Percentiles rank a stretch among this genome's conserved stretches.
Evolutionary conservation across 352 stramenopile species (phyloP).

Genomic region (Phytopythium montanum): DNA sequence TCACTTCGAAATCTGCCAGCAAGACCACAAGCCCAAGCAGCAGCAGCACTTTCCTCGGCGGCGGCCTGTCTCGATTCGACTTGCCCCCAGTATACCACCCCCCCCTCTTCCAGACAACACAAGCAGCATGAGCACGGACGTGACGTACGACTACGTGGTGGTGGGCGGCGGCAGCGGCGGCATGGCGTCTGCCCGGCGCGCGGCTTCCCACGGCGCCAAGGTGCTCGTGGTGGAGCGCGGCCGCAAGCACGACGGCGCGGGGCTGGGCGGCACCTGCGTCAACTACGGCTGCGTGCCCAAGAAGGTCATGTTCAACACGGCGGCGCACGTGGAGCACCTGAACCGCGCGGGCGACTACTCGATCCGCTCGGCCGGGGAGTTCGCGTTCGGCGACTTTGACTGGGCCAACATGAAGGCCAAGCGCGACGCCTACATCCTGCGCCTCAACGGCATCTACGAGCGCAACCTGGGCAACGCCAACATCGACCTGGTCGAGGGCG

Average conservation of each 20-base stretch:
- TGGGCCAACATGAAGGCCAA: slow-evolving; percentile 91
- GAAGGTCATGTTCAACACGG: slow-evolving; percentile 97
- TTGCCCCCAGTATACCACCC: neutral
- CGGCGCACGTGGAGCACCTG: slow-evolving; percentile 78
- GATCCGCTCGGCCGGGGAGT: slow-evolving; percentile 47
- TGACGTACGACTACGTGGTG: slow-evolving; percentile 88
- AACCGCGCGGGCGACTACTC: slow-evolving; percentile 62
- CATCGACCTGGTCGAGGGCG: slow-evolving; percentile 87
- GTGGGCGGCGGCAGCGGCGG: slow-evolving; percentile 91
- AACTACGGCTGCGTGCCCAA: slow-evolving; percentile 99
- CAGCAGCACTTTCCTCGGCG: neutral
- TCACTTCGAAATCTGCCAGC: slow-evolving; percentile 1
- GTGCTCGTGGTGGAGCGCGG: slow-evolving; percentile 93
- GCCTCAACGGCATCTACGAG: slow-evolving; percentile 97
- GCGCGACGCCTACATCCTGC: slow-evolving; percentile 93
- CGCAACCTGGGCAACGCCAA: slow-evolving; percentile 90
- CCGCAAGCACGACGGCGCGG: slow-evolving; percentile 50
- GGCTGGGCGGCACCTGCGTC: slow-evolving; percentile 95
- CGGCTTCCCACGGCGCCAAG: slow-evolving; percentile 92
- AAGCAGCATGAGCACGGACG: slow-evolving; percentile 47
- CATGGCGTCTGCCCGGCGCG: slow-evolving; percentile 90
- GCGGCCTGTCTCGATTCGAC: neutral
- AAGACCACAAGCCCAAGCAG: neutral
- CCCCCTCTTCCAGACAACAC: too few relatives aligned
- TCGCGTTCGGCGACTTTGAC: slow-evolving; percentile 79